Evolutionary conservation across 2,329 filamentous ascomycete species (phyloP).

Genomic region (Thermothelomyces thermophilus): DNA sequence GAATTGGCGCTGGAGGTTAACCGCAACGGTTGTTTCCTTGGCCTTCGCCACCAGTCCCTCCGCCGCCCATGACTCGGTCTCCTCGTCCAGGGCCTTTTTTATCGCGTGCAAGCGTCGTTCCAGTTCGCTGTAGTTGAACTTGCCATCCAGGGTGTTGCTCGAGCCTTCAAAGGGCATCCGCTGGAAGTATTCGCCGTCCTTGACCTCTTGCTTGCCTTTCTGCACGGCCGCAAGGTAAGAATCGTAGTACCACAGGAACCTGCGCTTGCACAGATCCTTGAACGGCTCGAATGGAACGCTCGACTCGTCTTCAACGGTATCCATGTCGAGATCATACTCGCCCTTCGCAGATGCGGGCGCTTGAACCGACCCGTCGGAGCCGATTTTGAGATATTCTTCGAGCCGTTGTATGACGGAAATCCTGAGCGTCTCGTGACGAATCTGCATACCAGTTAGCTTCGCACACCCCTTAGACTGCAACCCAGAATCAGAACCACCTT

Average conservation of each 20-base stretch:
- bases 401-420: slow-evolving; percentile 81
- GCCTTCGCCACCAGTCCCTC: slow-evolving; percentile 58
- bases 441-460: slow-evolving; percentile 45
- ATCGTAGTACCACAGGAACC: slow-evolving; percentile 94
- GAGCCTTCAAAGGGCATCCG: slow-evolving; percentile 79
- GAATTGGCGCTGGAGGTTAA: slow-evolving; percentile 76
- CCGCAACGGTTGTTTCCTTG: slow-evolving; percentile 68
- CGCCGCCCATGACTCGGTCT: slow-evolving; percentile 63
- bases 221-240: slow-evolving; percentile 70
- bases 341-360: slow-evolving; percentile 30
- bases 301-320: slow-evolving; percentile 44
- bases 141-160: slow-evolving; percentile 78
- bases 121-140: slow-evolving; percentile 73
- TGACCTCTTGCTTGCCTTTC: slow-evolving; percentile 56
- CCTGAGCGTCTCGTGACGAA: slow-evolving; percentile 82
- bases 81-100: slow-evolving; percentile 62
- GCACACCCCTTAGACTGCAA: not conserved
- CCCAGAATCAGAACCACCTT: slow-evolving; percentile 57
- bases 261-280: slow-evolving; percentile 79
- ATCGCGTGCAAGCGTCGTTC: slow-evolving; percentile 62
- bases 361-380: slow-evolving; percentile 41
- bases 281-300: slow-evolving; percentile 71
- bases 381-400: slow-evolving; percentile 68
- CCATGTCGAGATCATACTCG: slow-evolving; percentile 43
- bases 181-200: slow-evolving; percentile 59